phyloP scores from a whole-genome alignment of 352 stramenopile species.

The Labyrinthula sp. region DNA sequence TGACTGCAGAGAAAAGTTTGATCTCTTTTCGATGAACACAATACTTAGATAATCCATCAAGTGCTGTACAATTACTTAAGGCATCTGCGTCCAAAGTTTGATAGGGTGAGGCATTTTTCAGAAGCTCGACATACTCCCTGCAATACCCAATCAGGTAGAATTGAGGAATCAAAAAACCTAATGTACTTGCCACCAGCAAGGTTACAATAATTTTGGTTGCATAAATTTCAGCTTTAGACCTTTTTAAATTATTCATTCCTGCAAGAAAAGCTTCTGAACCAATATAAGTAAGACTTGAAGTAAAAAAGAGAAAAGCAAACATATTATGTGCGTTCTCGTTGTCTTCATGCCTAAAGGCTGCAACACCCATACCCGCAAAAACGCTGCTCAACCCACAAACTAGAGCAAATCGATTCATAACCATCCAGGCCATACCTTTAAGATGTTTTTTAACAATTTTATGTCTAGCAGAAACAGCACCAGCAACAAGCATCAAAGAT shows the following conservation, averaged over 20 bases:
- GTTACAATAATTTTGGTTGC: conserved; percentile 4
- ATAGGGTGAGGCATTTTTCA: no score
- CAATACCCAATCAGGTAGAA: conserved; percentile 8
- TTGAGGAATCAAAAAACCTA: conserved; percentile 13
- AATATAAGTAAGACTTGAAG: conserved; percentile 27
- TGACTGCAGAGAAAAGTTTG: conserved; percentile 5
- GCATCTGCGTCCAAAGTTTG: no score
- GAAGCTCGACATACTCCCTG: background rate
- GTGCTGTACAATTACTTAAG: no score
- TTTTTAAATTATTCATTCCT: conserved; percentile 7
- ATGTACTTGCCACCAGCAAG: conserved; percentile 7
- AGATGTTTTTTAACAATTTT: conserved; percentile 29
- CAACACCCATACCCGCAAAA: conserved; percentile 26
- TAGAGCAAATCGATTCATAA: conserved; percentile 15
- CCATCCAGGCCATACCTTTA: conserved; percentile 18
- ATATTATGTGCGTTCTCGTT: conserved; percentile 22
- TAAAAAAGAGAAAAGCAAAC: conserved; percentile 25
- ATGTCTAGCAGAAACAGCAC: conserved; percentile 27
- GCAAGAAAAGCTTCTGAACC: conserved; percentile 16
- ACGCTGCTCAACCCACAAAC: conserved; percentile 19
- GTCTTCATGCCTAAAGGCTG: conserved; percentile 19
- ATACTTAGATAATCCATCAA: no score
- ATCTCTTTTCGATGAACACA: no score
- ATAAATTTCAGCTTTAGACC: conserved; percentile 9
- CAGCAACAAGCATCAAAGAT: conserved; percentile 11